Conservation (phyloP, 768 basidiomycete genomes). For the Tricholoma hemisulphureum region DNA sequence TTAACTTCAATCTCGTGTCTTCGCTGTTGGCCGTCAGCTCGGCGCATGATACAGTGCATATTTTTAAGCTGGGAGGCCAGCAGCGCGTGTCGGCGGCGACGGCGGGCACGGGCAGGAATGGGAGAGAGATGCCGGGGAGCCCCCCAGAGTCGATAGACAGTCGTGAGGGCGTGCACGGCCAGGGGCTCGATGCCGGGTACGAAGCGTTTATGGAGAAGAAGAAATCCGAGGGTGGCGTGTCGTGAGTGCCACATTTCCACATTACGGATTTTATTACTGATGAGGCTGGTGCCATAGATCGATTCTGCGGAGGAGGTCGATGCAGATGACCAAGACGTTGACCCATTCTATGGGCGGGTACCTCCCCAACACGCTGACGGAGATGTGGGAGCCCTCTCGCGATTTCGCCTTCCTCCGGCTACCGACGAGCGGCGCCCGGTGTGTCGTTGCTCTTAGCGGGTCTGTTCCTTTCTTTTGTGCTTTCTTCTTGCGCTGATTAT, state of each 20-base stretch:
- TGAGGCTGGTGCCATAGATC: conserved; percentile 30
- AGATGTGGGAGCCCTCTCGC: conserved; percentile 95
- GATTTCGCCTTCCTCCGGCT: conserved; percentile 92
- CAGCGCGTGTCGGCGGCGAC: conserved; percentile 12
- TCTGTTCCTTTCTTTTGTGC: conserved; percentile 38
- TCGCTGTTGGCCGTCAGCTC: conserved; percentile 87
- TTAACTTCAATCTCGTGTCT: conserved; percentile 78
- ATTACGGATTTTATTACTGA: background rate
- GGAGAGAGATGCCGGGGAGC: background rate
- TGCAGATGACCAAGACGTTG: conserved; percentile 72
- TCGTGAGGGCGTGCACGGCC: conserved; percentile 53
- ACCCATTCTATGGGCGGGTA: conserved; percentile 82
- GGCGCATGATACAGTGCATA: conserved; percentile 94
- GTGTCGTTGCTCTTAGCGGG: conserved; percentile 88
- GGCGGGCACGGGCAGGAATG: background rate
- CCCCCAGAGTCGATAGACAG: conserved; percentile 43
- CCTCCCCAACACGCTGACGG: conserved; percentile 84
- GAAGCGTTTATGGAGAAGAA: conserved; percentile 82
- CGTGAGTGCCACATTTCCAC: conserved; percentile 37
- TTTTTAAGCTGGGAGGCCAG: conserved; percentile 74
- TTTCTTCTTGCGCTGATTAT: background rate
- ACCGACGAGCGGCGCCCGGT: conserved; percentile 73
- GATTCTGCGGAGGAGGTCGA: conserved; percentile 62
- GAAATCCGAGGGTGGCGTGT: conserved; percentile 54
- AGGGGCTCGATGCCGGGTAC: conserved; percentile 72